Evolutionary conservation across 305 asterid genomes (phyloP), one percentile per base, ranked within the genome.

Genomic region (Fraxinus floribunda): DNA sequence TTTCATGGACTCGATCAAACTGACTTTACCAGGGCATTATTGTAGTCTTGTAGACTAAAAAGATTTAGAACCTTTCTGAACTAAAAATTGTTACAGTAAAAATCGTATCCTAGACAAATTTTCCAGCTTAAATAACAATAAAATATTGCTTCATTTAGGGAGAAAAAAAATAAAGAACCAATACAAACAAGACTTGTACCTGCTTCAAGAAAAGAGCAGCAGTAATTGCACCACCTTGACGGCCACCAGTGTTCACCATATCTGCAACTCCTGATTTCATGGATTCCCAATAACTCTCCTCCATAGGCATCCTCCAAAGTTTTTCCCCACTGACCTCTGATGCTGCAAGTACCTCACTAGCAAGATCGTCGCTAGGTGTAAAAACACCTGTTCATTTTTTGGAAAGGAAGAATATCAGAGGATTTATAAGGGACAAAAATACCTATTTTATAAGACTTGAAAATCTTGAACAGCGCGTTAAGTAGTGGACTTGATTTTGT

Each of bases 181-280:
- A 62, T 18, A 22, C 15, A 62, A 20, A 62, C 30, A 62, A 62
- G 32, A 62, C 71, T 26, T 75, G 70, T 89, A 93, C 98, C 98
- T 93, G 98, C 88, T 93, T 96, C 91, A 96, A 90, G 95, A 96
- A 96, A 86, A 96, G 95, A 83, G 99, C 98, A 26, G 99, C 99
- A 0, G 94, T 91, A 84, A 96, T 96, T 26, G 98, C 90, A 18
- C 98, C 99, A 77, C 98, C 99, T 86, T 85, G 96, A 87, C 98
- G 97, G 76, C 94, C 92, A 9, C 99, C 99, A 0, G 97, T 93
- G 79, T 96, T 96, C 34, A 91, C 98, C 99, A 96, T 94, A 88
- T 96, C 99, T 41, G 99, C 99, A 80, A 94, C 97, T 39, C 97
- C 95, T 1, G 98, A 95, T 87, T 91, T 95, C 98, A 95, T 95